phyloP scores from a whole-genome alignment of 495 filamentous ascomycete genomes.

The Echria macrotheca region DNA sequence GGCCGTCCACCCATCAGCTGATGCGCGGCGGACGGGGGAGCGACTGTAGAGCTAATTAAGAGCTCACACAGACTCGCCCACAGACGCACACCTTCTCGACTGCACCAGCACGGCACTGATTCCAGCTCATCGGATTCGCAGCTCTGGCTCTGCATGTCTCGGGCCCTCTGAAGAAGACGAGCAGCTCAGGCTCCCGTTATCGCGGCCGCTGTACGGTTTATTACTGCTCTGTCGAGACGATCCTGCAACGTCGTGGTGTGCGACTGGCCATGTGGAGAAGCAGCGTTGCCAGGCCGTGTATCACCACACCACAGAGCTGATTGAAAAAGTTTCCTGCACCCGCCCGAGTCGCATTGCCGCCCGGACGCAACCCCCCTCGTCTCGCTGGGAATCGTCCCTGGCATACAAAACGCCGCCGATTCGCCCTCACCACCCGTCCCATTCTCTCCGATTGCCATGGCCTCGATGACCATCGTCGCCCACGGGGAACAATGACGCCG shows the following conservation, averaged over 20 bases:
- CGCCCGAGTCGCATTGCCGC: constrained; percentile 10
- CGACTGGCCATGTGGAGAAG: not conserved
- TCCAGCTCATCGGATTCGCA: constrained; percentile 9
- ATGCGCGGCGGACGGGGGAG: constrained; percentile 10
- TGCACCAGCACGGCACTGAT: not conserved
- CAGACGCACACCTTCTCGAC: constrained; percentile 4
- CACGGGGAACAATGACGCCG: constrained; percentile 45
- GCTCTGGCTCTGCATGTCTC: constrained; percentile 7
- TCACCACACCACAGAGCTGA: too few species aligned
- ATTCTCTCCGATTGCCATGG: constrained; percentile 19
- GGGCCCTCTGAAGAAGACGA: not conserved
- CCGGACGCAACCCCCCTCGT: not conserved
- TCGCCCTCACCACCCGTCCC: constrained; percentile 11
- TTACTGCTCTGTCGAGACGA: too few species aligned
- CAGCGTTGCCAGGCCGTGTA: not conserved
- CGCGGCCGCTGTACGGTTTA: not conserved
- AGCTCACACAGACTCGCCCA: constrained; percentile 3
- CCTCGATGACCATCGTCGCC: constrained; percentile 25
- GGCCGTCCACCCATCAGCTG: constrained; percentile 15
- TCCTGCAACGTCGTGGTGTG: not conserved
- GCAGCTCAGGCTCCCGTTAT: not conserved
- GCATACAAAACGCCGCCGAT: constrained; percentile 9
- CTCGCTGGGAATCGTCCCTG: constrained; percentile 1
- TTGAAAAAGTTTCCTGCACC: constrained; percentile 7
- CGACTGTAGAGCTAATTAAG: constrained; percentile 11